Base-by-base conservation (phyloP, 805 yeast genomes). In the Saccharomycopsis fodiens region DNA sequence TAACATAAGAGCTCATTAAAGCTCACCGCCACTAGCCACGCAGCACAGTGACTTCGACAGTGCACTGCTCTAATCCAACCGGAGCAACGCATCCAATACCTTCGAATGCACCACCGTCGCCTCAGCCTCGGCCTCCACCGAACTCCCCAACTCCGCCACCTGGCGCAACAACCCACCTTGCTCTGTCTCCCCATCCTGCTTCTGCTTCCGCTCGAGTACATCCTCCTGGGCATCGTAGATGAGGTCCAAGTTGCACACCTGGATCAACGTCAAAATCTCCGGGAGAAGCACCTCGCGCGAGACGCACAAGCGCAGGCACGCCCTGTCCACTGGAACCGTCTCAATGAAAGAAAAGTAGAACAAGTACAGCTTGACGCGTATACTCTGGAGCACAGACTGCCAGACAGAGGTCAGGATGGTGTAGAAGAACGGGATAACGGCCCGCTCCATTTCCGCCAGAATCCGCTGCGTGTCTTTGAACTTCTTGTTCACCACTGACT, bases 321-420 rank as follows among this genome's bases (percentile, higher is more conserved):
- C 44, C 31, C 57, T 59, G 1, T 34, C 39, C 4, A 59, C 30
- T 2, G 54, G 30, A 12, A 57, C 59, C 30, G 45, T 45, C 10
- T 57, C 54, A 25, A 60, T 48, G 13, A 65, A 42, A 0, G 69
- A 62, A 2, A 69, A 51, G 41, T 66, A 69, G 3, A 59, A 52
- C 3, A 57, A 38, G 42, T 60, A 61, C 2, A 58, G 54, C 47
- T 61, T 64, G 34, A 57, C 54, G 45, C 66, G 54, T 19, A 66
- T 42, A 2, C 54, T 48, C n/a, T 54, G 48, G 38, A 48, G 48
- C 22, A 65, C 50, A 17, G 47, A 50, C 3, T 43, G 22, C 57
- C 63, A 64, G 3, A 54, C 53, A 19, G 45, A 51, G 1, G 39
- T 32, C 23, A 61, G 35, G 42, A 64, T n/a, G 25, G 23, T 23